phyloP scores from a whole-genome alignment of 2,329 filamentous ascomycete species.

The Pseudopithomyces maydicus region DNA sequence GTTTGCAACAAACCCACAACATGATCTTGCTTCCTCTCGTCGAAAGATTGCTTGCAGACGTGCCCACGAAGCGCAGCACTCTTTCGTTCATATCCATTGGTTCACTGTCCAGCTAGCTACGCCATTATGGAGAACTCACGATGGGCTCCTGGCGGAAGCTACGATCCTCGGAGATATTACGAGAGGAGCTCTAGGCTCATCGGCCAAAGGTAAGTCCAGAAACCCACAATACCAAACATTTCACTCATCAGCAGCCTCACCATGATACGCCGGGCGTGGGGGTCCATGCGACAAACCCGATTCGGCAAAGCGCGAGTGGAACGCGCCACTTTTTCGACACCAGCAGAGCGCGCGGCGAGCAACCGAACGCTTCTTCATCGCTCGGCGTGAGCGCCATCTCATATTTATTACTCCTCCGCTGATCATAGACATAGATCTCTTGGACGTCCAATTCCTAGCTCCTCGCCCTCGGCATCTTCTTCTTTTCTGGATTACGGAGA shows the following conservation, averaged over 20 bases:
- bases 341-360: too few species aligned
- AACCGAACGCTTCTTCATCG: not conserved
- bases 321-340: not conserved
- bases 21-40: too few species aligned
- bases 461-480: not conserved
- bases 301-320: slow-evolving; percentile 7
- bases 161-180: not conserved
- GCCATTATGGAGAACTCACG: slow-evolving; percentile 21
- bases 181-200: slow-evolving; percentile 6
- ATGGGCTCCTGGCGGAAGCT: slow-evolving; percentile 17
- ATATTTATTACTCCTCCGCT: not conserved
- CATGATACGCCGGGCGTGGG: too few species aligned
- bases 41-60: too few species aligned
- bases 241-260: not conserved
- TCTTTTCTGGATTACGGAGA: not conserved
- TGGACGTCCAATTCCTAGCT: not conserved
- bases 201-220: slow-evolving; percentile 26
- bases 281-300: not conserved
- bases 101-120: slow-evolving; percentile 7
- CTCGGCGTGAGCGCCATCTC: not conserved
- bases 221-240: slow-evolving; percentile 2
- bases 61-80: not conserved
- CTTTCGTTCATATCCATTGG: slow-evolving; percentile 6
- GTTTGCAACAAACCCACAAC: not conserved
- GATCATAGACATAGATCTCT: slow-evolving; percentile 16